These are phyloP conservation scores for Penicillium parvum DNA, from an alignment of 495 filamentous ascomycete genomes.

Conservation along the genomic window DNA sequence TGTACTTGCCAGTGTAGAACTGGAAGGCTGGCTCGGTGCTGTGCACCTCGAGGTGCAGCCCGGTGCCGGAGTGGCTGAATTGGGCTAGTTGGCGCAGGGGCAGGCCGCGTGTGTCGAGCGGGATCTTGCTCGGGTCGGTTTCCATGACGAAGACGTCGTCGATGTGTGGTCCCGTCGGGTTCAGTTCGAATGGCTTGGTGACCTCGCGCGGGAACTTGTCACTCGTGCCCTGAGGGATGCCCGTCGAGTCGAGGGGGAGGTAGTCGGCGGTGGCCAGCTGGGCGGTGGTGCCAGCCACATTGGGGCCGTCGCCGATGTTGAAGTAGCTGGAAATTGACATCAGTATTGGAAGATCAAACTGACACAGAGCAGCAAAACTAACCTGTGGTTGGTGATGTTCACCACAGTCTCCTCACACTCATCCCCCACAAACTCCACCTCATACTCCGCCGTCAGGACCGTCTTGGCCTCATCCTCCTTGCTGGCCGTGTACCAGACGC, in stretches of 20 bases:
- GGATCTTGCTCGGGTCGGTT: constrained; percentile 54
- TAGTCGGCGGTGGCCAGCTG: constrained; percentile 67
- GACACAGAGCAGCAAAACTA: constrained; percentile 24
- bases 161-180: constrained; percentile 62
- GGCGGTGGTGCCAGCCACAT: constrained; percentile 71
- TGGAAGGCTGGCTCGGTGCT: constrained; percentile 96
- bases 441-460: constrained; percentile 79
- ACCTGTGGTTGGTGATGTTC: constrained; percentile 95
- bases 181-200: constrained; percentile 61
- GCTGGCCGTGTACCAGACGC: constrained; percentile 71
- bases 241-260: constrained; percentile 65
- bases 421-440: constrained; percentile 72
- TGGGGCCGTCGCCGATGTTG: constrained; percentile 65
- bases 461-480: constrained; percentile 58
- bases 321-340: constrained; percentile 92
- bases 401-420: constrained; percentile 81
- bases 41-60: constrained; percentile 74
- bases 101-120: constrained; percentile 68
- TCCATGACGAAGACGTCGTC: constrained; percentile 89
- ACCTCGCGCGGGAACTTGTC: constrained; percentile 52
- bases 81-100: constrained; percentile 60
- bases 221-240: constrained; percentile 55
- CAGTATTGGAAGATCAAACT: too few species aligned
- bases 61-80: constrained; percentile 64
- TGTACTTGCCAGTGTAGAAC: constrained; percentile 86